Evolutionary conservation across 192 early-diverging fungal genomes (phyloP), one percentile per base, ranked within the genome.

Genomic region (Coemansia sp.): DNA sequence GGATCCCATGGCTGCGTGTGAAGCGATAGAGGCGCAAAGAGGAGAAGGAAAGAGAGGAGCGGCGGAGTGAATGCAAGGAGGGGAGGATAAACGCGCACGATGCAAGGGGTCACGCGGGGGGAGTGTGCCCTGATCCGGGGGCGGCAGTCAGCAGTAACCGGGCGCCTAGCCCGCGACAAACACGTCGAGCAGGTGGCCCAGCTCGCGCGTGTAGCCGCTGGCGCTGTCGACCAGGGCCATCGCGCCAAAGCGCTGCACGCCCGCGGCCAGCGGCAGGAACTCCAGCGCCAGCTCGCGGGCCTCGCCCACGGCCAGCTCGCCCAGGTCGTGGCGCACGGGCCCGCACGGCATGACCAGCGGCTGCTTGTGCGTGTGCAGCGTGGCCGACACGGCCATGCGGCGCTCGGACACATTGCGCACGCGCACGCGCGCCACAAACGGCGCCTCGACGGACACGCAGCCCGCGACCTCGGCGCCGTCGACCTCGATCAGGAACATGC

Each of bases 241-340:
- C 3, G 92, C 92, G 12, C 87, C 85, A 58, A 97, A 70, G 52
- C 86, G 86, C 63, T 94, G 93, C 38, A 94, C 71, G 14, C 95
- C 95, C 19, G 87, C 73, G 31, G 84, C 79, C 49, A 96, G 60
- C 8, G 94, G 83, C 56, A 95, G 83, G 56, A 94, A 94, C 55
- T 89, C 77, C 44, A 98, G 34, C 1, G 68, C 58, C 29, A 94
- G 76, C 17, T 90, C 86, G 3, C 78, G 70, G 9, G 73, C 70
- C 44, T 76, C 78, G 29, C 82, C 79, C 5, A 84, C 70, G 31
- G 63, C 69, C 8, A 95, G 58, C 8, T 75, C 64, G 14, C 90
- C 92, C 28, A 95, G 61, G 19, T 29, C 56, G 51, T 44, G 56
- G 50, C 56, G 62, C n/a, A 43, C 53, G 17, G 62, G 55, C 30